Base-by-base conservation (phyloP, 2,329 filamentous ascomycete genomes). In the Fusarium devonianum region DNA sequence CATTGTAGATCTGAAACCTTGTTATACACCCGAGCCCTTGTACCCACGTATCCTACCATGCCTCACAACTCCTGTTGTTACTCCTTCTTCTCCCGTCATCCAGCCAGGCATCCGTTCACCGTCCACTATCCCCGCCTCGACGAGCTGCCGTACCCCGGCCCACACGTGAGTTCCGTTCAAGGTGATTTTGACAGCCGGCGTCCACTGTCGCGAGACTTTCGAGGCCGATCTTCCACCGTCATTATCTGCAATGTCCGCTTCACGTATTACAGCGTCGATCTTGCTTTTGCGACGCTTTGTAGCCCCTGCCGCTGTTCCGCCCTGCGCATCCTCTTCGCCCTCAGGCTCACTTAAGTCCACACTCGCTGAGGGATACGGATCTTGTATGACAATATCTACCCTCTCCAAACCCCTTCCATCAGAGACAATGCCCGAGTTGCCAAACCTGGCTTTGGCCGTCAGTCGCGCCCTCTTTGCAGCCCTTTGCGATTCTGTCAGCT, bases 51-150 rank as follows among this genome's bases (percentile, higher is more conserved):
- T 84, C 54, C 85, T 78, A 2, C 90, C 90, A 49, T 83, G 71
- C 56, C 78, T 80, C 4, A 95, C 84, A 19, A 84, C 80, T 1
- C 89, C 88, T 26, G 86, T 78, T 42, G 89, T 94, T 5, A 94
- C 85, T 1, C 86, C 88, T 33, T 91, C 88, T 65, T 96, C 91
- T 2, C 91, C 92, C 1, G 90, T 94, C 86, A 96, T 87, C 90
- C 91, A 96, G 0, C 88, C 88, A 0, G 92, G 91, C 88, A 95
- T 92, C 44, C 78, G 82, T 63, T 86, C 81, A 2, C 90, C 87
- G 66, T 95, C 85, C 18, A 96, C 76, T 39, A 89, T 78, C 1
- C 90, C 90, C 12, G 83, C 74, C 69, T 95, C 90, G 0, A 93
- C 88, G 22, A 96, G 77, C 64, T 88, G 84, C 36, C 90, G 81